Evolutionary conservation across 1,139 yeast species (phyloP), one percentile per base, ranked within the genome.

Genomic region (Pneumocystis oryctolagi): DNA sequence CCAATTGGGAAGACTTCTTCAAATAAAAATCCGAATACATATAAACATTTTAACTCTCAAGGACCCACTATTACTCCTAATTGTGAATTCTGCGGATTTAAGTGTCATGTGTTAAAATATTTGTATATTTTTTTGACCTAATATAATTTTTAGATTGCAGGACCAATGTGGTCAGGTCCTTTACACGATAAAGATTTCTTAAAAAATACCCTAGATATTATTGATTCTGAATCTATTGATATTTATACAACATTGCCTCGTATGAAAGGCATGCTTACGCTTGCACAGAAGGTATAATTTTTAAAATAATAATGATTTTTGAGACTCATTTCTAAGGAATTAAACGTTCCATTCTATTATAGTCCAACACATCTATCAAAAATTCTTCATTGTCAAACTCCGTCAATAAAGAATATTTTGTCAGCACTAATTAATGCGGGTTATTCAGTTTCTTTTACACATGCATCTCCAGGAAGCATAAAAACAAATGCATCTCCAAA

Each of bases 121-220:
- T n/a, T 18, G 16, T 20, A 14, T 3, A 20, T 58, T 8, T n/a
- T 8, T 32, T 56, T n/a, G 5, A 35, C 20, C 4, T 16, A 20
- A 30, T 18, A 12, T 6, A 28, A 31, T 2, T 3, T 6, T n/a
- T 53, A 64, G 65, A 73, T 92, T 58, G 92, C 94, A 1, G 99
- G 99, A 1, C 99, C 99, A 64, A 88, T 92, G 96, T 92, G 95
- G 86, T 88, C 82, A 12, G 96, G 94, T 0, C 77, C 79, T 1
- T 75, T 92, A 62, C 97, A 90, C 71, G 80, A 85, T 71, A 73
- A 73, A 42, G 81, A 79, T 25, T 92, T 89, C 69, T 78, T 92
- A 60, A 79, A 82, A 47, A 80, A 78, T 68, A 79, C 90, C 60
- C 76, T 88, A 63, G 77, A 79, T 28, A 76, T 85, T 59, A 84